Base-by-base conservation (phyloP, 2,329 filamentous ascomycete genomes). In the Biscogniauxia marginata region DNA sequence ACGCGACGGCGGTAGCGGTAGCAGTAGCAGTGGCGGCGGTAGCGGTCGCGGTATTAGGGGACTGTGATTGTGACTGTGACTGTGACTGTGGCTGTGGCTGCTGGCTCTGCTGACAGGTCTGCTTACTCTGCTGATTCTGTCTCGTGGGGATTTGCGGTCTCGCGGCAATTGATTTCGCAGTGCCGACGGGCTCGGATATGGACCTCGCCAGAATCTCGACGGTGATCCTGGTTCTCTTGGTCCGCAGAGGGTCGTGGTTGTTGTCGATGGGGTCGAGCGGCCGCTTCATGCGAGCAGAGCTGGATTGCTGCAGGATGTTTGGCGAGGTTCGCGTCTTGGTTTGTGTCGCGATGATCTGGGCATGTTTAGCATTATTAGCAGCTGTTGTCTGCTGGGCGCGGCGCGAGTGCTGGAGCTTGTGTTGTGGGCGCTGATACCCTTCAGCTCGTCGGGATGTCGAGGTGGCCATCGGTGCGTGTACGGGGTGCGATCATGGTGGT, bases 221-320 rank as follows among this genome's bases (percentile, higher is more conserved):
- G 21, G 79, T 73, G 63, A 84, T 79, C 58, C 78, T 74, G 52
- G 77, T 70, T 69, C 75, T 79, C 71, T 85, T 85, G 53, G 73
- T 67, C 54, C 75, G 74, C 47, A 76, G 64, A 49, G 72, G 68
- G 60, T 80, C 77, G 64, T 75, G 71, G 54, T 82, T 77, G 66
- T 71, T 71, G 49, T 78, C 75, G 54, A 73, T 66, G 51, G 71
- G 59, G 50, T 82, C 78, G 63, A 80, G 74, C 49, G 71, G 72
- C 60, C 81, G 77, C 71, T 84, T 84, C 67, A 73, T 77, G 64
- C 75, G 75, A 63, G 72, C 73, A 54, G 68, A 57, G 56, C 66
- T 65, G 60, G 71, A 67, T 54, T 68, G 69, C 56, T 70, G 63
- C 58, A 67, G 61, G 65, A 72, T 65, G 65, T 69, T 69, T 25